phyloP scores from a whole-genome alignment of 73 alveolate species.

The Stentor roeselii region DNA sequence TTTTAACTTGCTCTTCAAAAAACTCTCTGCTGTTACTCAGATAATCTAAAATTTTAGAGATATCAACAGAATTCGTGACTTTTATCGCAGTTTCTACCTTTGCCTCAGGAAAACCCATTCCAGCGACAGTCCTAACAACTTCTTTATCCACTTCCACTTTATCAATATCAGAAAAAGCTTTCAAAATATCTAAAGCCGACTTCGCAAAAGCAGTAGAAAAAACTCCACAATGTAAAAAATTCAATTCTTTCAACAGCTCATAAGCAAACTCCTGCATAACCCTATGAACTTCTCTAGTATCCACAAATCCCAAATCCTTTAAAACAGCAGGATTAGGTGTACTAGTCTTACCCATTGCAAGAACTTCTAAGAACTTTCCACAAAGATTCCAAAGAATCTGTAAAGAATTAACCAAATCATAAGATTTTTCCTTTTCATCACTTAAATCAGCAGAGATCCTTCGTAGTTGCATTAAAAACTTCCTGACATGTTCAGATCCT shows the following conservation, averaged over 20 bases:
- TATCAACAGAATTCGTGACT: not conserved
- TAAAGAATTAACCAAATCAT: not conserved
- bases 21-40: not conserved
- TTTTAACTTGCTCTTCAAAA: not conserved
- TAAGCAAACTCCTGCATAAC: not conserved
- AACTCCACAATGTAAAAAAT: conserved; percentile 4
- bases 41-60: not conserved
- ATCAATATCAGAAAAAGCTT: not conserved
- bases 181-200: not conserved
- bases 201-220: conserved; percentile 14
- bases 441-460: not conserved
- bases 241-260: not conserved
- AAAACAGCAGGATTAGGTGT: not conserved
- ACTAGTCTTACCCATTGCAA: not conserved
- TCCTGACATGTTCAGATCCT: not conserved
- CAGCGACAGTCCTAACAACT: not conserved
- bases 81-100: not conserved
- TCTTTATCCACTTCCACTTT: not conserved
- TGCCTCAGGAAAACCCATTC: not conserved
- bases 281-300: not conserved
- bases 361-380: conserved; percentile 1
- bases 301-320: not conserved
- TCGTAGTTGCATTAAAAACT: not conserved
- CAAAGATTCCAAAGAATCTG: conserved; percentile 20
- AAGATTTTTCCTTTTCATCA: not conserved